Base-by-base conservation (phyloP, 441 rosid genomes). In the Biscutella auriculata region DNA sequence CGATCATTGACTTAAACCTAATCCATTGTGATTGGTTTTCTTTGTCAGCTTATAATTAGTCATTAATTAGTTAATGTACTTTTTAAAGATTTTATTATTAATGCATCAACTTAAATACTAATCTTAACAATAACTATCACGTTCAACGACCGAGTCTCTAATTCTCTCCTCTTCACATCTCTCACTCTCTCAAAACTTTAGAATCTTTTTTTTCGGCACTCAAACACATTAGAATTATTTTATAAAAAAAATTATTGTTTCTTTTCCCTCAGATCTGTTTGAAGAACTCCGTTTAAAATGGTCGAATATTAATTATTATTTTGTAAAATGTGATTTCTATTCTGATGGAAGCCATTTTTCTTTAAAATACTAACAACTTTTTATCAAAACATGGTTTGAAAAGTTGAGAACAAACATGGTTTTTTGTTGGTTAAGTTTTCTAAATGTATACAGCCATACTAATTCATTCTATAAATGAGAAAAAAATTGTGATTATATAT, bases 1-100 rank as follows among this genome's bases (percentile, higher is more conserved):
- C 57, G 32, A 39, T 65, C 63, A 29, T 65, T 65, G 69, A 65
- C 63, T 14, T 36, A 23, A 53, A 53, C 37, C 44, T 26, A 42
- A 34, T 43, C 7, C 25, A 43, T 25, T 52, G 13, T 53, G 36
- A 33, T 42, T 62, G 41, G 14, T 6, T 9, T 63, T 11, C 44
- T 52, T 15, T 12, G 26, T 50, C 50, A 40, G 33, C 40, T 63
- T 62, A 41, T 29, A 37, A 53, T 33, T 46, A 40, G 53, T 44
- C 16, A 53, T 63, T 53, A 13, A 16, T 45, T 53, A 14, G 8
- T 8, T 25, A 36, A 16, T 16, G n/a, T 34, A 25, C 10, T 17
- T 49, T 37, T 8, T 13, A n/a, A n/a, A n/a, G n/a, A n/a, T n/a
- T 28, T 10, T 3, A 1, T 17, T 39, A 61, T 61, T 16, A 17